These are phyloP conservation scores for Salvia sclarea DNA, from an alignment of 305 asterid species.

Conservation along the genomic window DNA sequence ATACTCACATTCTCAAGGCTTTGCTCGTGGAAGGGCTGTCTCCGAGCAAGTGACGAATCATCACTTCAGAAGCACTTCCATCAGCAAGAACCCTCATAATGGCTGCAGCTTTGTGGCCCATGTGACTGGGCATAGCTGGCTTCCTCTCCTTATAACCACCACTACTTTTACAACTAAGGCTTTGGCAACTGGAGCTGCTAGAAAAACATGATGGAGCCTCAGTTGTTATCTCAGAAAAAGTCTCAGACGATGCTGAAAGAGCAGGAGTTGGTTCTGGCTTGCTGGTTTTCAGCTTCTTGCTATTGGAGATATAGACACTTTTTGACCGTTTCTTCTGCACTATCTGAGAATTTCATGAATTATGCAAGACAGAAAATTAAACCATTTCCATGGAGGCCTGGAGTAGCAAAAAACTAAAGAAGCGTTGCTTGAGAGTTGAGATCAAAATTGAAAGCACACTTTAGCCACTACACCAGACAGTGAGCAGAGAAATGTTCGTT, in stretches of 20 bases:
- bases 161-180: conserved; percentile 28
- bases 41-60: conserved; percentile 80
- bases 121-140: conserved; percentile 47
- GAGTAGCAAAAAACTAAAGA: neutral
- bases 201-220: conserved; percentile 59
- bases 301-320: conserved; percentile 48
- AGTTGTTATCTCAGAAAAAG: conserved; percentile 50
- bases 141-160: conserved; percentile 40
- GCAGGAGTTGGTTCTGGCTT: conserved; percentile 33
- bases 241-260: conserved; percentile 36
- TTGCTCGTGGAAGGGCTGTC: conserved; percentile 98
- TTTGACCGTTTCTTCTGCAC: conserved; percentile 74
- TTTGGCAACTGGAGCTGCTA: conserved; percentile 44
- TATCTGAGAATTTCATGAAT: conserved; percentile 41
- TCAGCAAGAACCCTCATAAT: conserved; percentile 57
- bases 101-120: conserved; percentile 71
- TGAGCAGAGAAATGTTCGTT: neutral
- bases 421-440: conserved; percentile 14
- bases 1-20: conserved; percentile 81
- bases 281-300: conserved; percentile 44
- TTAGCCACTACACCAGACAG: neutral
- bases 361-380: neutral
- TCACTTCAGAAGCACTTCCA: conserved; percentile 77
- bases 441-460: neutral
- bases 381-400: neutral